These are phyloP conservation scores for Whalleya microplaca DNA, from an alignment of 2,329 filamentous ascomycete genomes.

Conservation along the genomic window DNA sequence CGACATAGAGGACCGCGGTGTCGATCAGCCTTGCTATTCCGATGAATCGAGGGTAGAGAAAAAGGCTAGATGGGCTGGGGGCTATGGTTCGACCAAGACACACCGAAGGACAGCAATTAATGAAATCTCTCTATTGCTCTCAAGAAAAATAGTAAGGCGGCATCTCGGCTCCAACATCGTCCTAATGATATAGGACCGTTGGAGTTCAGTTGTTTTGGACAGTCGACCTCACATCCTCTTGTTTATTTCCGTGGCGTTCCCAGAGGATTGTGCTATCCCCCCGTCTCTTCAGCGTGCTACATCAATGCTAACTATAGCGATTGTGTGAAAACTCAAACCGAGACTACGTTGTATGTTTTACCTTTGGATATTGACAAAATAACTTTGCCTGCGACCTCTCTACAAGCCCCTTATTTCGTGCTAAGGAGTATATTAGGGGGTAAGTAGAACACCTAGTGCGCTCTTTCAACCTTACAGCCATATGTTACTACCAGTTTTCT, in stretches of 20 bases:
- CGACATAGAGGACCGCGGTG: not conserved
- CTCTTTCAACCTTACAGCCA: too few species aligned
- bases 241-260: not conserved
- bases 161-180: not conserved
- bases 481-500: too few species aligned
- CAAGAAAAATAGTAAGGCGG: not conserved
- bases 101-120: not conserved
- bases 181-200: not conserved
- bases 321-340: not conserved
- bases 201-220: not conserved
- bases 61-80: too few species aligned
- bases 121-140: not conserved
- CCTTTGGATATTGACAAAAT: not conserved
- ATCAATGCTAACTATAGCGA: not conserved
- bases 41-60: not conserved
- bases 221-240: not conserved
- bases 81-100: not conserved
- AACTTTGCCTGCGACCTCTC: too few species aligned
- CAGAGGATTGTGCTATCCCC: not conserved
- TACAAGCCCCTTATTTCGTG: too few species aligned
- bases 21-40: not conserved
- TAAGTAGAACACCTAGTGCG: too few species aligned
- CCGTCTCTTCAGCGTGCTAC: not conserved
- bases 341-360: not conserved
- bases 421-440: too few species aligned